These are phyloP conservation scores for Metschnikowia sp. DNA, from an alignment of 805 yeast species.

Conservation along the genomic window DNA sequence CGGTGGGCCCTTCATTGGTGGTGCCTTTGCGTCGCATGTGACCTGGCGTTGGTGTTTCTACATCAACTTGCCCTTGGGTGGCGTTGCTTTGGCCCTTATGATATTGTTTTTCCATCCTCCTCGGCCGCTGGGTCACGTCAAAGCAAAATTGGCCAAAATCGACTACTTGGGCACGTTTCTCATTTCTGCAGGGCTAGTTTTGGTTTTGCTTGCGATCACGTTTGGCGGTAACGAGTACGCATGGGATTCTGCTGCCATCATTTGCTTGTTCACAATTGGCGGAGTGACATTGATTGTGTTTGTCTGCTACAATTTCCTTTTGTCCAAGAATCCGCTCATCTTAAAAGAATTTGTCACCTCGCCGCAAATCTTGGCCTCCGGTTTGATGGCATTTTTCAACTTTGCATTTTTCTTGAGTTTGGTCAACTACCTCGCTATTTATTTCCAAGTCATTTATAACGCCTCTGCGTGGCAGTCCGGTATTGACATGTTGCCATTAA, in stretches of 20 bases:
- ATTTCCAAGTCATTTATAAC: constrained; percentile 37
- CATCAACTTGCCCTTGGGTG: constrained; percentile 66
- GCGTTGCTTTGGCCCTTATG: constrained; percentile 39
- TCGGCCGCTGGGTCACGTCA: constrained; percentile 35
- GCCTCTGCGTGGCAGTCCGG: constrained; percentile 37
- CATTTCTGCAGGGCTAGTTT: constrained; percentile 40
- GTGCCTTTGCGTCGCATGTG: constrained; percentile 54
- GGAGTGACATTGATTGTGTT: constrained; percentile 34
- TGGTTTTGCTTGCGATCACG: constrained; percentile 47
- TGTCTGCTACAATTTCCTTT: constrained; percentile 38
- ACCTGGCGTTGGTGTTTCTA: constrained; percentile 81
- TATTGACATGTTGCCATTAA: constrained; percentile 33
- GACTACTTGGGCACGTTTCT: constrained; percentile 50
- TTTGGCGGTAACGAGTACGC: constrained; percentile 51
- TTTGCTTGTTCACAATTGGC: constrained; percentile 47
- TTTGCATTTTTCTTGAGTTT: constrained; percentile 40
- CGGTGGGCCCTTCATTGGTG: constrained; percentile 64
- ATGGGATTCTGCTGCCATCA: constrained; percentile 56
- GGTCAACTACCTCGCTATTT: constrained; percentile 33
- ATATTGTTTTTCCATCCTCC: constrained; percentile 47
- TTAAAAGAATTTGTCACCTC: constrained; percentile 38
- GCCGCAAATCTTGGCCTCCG: constrained; percentile 36
- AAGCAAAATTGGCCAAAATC: constrained; percentile 37
- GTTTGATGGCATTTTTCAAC: constrained; percentile 32
- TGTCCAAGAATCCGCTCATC: constrained; percentile 46